phyloP scores from a whole-genome alignment of 768 basidiomycete species.

The Boletus tomentosulus region DNA sequence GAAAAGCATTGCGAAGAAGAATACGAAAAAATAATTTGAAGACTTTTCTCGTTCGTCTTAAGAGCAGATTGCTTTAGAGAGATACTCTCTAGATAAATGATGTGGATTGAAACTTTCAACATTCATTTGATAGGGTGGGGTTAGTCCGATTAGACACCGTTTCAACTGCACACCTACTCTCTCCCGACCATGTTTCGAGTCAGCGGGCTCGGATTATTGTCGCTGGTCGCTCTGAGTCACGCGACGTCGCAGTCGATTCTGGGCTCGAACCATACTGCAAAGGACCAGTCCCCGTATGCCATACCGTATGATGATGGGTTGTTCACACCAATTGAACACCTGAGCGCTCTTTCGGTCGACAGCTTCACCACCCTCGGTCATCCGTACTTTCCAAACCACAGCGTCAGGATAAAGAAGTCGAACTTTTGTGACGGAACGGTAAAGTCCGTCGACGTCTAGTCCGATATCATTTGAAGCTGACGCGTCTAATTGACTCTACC shows the following conservation, averaged over 20 bases:
- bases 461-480: neutral
- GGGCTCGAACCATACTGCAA: slow-evolving; percentile 3
- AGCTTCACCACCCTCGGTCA: slow-evolving; percentile 39
- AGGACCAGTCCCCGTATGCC: slow-evolving; percentile 2
- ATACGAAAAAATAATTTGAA: slow-evolving; percentile 49
- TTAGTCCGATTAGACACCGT: too few species aligned
- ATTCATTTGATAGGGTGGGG: too few species aligned
- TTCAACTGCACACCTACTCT: too few species aligned
- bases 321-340: slow-evolving; percentile 33
- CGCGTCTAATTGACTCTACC: neutral
- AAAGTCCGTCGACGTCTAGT: slow-evolving; percentile 23
- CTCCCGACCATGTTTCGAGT: slow-evolving; percentile 4
- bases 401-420: slow-evolving; percentile 38
- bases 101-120: too few species aligned
- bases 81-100: too few species aligned
- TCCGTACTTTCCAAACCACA: slow-evolving; percentile 42
- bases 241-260: slow-evolving; percentile 22
- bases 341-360: slow-evolving; percentile 25
- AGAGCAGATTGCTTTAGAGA: too few species aligned
- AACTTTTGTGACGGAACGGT: slow-evolving; percentile 40
- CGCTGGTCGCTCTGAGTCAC: slow-evolving; percentile 8
- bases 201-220: slow-evolving; percentile 13
- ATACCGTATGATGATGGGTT: slow-evolving; percentile 27
- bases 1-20: slow-evolving; percentile 50
- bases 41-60: neutral